Base-by-base conservation (phyloP, 1,284 basidiomycete genomes). In the Ceraceosorus bombacis region DNA sequence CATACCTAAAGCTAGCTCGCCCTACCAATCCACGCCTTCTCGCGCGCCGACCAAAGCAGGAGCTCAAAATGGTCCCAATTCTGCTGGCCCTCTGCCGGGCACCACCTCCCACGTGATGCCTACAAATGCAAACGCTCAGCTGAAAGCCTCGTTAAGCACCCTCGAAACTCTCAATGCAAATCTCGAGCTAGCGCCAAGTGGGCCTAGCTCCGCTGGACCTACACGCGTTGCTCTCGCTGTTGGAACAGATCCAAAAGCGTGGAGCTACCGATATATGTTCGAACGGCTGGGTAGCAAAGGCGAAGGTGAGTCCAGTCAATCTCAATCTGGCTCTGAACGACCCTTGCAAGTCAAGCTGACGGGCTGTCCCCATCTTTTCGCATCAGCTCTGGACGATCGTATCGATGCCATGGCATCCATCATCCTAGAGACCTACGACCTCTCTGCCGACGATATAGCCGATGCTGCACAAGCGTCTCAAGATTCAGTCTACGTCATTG, bases 211-310 rank as follows among this genome's bases (percentile, higher is more conserved):
- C n/a, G 53, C 55, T 6, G n/a, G 55, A 2, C n/a, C n/a, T 12
- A 50, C 39, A 48, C 68, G 73, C 48, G 71, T 74, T 36, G 58
- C 68, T 38, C 63, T 77, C 41, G 72, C 72, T 9, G 72, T 72
- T 59, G 70, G 71, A 41, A 74, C 67, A 12, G 67, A 75, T 49
- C 65, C 71, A 4, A 70, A 67, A 41, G 66, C 66, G 13, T 77
- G 72, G 73, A 68, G 69, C 43, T 75, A 75, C 55, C 66, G 74
- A 4, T 77, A 77, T 62, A 75, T 75, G 73, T 77, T 75, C 56
- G 73, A 76, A 41, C 53, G 61, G 41, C 53, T 50, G 27, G 61
- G 52, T 27, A 71, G 71, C 37, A 74, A 74, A 48, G 73, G 66
- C 36, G 71, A 75, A 52, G 64, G 71, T 60, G 54, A 39, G 59